Evolutionary conservation across 2,329 filamentous ascomycete species (phyloP).

Genomic region (Aspergillus hortae): DNA sequence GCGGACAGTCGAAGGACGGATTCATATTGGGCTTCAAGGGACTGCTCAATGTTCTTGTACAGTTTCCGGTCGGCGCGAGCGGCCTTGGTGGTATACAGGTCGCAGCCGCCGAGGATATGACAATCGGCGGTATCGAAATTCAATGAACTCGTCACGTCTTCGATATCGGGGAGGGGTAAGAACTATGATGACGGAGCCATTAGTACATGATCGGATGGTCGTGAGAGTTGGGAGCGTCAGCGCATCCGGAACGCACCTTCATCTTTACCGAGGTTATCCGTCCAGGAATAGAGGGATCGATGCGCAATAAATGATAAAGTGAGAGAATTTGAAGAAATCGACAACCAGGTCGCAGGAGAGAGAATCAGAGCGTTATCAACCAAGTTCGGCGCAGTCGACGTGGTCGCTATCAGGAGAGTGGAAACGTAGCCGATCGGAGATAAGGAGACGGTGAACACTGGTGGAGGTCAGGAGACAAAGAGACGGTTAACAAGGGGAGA

Average conservation of each 20-base stretch:
- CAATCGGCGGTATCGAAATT: constrained; percentile 95
- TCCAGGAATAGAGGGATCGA: constrained; percentile 3
- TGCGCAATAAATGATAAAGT: constrained; percentile 1
- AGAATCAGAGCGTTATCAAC: neutral
- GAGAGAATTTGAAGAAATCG: neutral
- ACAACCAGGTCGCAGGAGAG: neutral
- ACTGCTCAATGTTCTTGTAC: constrained; percentile 91
- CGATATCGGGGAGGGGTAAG: constrained; percentile 83
- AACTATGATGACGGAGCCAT: constrained; percentile 58
- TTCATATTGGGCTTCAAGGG: constrained; percentile 86
- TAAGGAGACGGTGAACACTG: constrained; percentile 25
- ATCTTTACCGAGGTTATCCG: constrained; percentile 11
- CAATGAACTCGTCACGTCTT: constrained; percentile 84
- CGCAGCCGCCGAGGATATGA: constrained; percentile 87
- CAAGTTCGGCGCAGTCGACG: neutral
- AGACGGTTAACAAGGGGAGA: constrained; percentile 6
- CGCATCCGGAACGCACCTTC: constrained; percentile 14
- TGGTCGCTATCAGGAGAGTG: constrained; percentile 2
- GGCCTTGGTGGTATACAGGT: constrained; percentile 96
- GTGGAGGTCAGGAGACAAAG: constrained; percentile 8
- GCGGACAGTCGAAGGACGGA: constrained; percentile 81
- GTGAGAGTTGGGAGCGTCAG: neutral
- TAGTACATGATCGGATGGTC: neutral
- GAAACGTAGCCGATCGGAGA: constrained; percentile 38
- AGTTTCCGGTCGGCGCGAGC: constrained; percentile 94